These are phyloP conservation scores for Fallopia convolvulus DNA, from an alignment of 148 eudicot genomes.

Conservation along the genomic window DNA sequence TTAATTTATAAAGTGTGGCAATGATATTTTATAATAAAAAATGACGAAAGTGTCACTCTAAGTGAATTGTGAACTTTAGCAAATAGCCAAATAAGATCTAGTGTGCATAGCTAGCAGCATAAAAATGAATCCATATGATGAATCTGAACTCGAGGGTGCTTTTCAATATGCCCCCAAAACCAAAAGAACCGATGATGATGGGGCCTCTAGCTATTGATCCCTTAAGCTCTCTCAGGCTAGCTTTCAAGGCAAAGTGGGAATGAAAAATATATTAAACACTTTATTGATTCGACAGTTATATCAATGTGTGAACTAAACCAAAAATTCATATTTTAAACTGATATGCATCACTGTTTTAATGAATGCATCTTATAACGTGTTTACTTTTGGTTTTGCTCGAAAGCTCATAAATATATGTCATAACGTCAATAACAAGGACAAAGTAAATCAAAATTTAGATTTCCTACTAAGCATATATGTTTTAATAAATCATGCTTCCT, in stretches of 20 bases:
- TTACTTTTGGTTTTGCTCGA: too few species aligned
- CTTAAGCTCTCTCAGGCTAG: too few species aligned
- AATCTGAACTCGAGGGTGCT: background rate
- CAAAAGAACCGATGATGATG: background rate
- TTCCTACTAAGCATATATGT: too few species aligned
- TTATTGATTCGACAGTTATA: background rate
- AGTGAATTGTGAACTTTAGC: background rate
- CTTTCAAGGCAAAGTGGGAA: background rate
- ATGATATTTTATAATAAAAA: too few species aligned
- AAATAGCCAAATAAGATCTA: background rate
- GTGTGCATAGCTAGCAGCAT: background rate
- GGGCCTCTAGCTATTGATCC: background rate
- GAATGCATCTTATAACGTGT: too few species aligned
- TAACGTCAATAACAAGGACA: too few species aligned
- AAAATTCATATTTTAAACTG: background rate
- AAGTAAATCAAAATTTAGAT: too few species aligned
- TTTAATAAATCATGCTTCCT: too few species aligned
- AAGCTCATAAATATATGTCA: too few species aligned
- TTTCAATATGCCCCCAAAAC: background rate
- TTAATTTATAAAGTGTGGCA: too few species aligned
- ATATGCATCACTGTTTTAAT: too few species aligned
- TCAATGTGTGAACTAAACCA: background rate
- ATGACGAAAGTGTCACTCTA: background rate
- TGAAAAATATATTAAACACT: background rate
- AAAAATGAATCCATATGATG: background rate